Base-by-base conservation (phyloP, 805 yeast species). In the Tetrapisispora taiwanensis region DNA sequence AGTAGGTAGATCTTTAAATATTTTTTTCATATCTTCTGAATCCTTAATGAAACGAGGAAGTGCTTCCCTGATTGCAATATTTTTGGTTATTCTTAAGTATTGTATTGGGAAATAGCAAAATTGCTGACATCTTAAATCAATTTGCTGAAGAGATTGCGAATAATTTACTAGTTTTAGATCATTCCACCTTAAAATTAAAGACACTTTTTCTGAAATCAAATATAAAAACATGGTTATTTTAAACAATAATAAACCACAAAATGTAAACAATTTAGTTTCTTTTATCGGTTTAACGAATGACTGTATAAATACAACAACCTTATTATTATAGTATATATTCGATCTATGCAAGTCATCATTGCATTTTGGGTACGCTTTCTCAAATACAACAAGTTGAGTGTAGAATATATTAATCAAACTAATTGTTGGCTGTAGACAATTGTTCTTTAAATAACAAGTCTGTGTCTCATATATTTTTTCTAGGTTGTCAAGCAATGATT, bases 51-150 rank as follows among this genome's bases (percentile, higher is more conserved):
- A 45, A 13, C 59, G 39, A 2, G 55, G 51, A 3, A 50, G 40
- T 6, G 48, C 46, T 32, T 46, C 49, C 24, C 48, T 35, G 3
- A 33, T 35, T 2, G 44, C 26, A 28, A 41, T 22, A 30, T 41
- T 39, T 47, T 50, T 56, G 8, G 64, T 59, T 18, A 81, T 71
- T 39, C 79, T 74, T 40, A 78, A 59, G 53, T 83, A 85, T 56
- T 89, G 97, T 2, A 76, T 70, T 0, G 97, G 97, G 53, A 88
- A 76, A 54, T 76, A 81, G 52, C 84, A 76, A 14, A 86, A 59
- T 52, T 89, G 96, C 48, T 78, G 81, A 13, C 84, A 63, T 37
- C 96, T 65, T 26, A 87, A 65, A 58, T 87, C 95, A 1, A 88
- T 66, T 59, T 90, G 97, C 53, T 79, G 79, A 4, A 86, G 79